Conservation (phyloP, 495 filamentous ascomycete species). For the Hypoxylon cercidicola region DNA sequence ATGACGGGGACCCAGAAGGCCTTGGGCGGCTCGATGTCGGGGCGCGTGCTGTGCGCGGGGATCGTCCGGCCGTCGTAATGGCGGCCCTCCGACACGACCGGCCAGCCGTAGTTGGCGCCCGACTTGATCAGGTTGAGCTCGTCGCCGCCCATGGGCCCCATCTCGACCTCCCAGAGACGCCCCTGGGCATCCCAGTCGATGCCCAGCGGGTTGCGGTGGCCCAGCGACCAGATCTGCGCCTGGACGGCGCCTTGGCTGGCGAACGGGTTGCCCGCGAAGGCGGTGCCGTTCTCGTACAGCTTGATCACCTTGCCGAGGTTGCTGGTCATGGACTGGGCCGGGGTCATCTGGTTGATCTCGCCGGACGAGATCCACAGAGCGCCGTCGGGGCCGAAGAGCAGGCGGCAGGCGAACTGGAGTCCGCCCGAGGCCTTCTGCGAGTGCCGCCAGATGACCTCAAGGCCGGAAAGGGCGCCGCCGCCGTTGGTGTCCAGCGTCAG, state of each 20-base stretch:
- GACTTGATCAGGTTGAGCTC: conserved; percentile 51
- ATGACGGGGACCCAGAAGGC: conserved; percentile 53
- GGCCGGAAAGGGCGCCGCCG: conserved; percentile 47
- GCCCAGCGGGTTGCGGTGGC: conserved; percentile 51
- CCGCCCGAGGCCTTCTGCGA: conserved; percentile 44
- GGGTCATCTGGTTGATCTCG: conserved; percentile 49
- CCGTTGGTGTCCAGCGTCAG: conserved; percentile 47
- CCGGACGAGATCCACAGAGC: conserved; percentile 52
- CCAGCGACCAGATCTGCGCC: conserved; percentile 49
- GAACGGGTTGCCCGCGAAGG: conserved; percentile 49
- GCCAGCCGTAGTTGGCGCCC: conserved; percentile 53
- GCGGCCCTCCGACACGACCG: conserved; percentile 47
- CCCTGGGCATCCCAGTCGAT: conserved; percentile 52
- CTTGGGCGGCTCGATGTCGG: conserved; percentile 48
- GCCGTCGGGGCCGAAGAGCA: conserved; percentile 47
- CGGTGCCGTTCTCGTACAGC: conserved; percentile 51
- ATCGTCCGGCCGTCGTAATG: conserved; percentile 51
- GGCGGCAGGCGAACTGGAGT: conserved; percentile 47
- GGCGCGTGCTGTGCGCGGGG: conserved; percentile 48
- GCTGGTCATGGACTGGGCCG: conserved; percentile 49
- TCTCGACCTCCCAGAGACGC: conserved; percentile 53
- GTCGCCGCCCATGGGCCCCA: conserved; percentile 53
- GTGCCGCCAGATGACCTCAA: conserved; percentile 52
- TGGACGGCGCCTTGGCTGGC: conserved; percentile 44
- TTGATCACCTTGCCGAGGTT: conserved; percentile 52